A percentile compares a stretch with the other conserved stretches of the same genome.
Conservation (phyloP, 495 filamentous ascomycete genomes). For the Neurospora pannonica region DNA sequence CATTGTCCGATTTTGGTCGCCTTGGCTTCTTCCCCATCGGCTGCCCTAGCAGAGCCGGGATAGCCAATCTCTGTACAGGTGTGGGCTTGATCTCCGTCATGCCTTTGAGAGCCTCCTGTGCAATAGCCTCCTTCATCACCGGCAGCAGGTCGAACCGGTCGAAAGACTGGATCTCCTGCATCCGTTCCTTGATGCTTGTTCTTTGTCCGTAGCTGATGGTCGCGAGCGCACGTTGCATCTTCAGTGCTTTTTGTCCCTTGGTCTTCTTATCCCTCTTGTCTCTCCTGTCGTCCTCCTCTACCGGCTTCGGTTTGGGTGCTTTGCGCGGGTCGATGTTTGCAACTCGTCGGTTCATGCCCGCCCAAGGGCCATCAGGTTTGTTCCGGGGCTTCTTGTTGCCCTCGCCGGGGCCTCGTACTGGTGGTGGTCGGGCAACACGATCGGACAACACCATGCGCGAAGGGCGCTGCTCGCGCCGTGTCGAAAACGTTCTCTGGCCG, state of each 20-base stretch:
- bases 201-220: constrained; percentile 66
- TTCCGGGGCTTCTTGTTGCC: constrained; percentile 26
- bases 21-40: constrained; percentile 2
- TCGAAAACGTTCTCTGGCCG: constrained; percentile 24
- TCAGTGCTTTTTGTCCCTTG: constrained; percentile 62
- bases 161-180: constrained; percentile 65
- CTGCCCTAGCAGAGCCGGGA: constrained; percentile 60
- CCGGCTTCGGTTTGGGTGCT: constrained; percentile 25
- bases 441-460: constrained; percentile 77
- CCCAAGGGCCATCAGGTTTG: constrained; percentile 54
- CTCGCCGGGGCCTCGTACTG: constrained; percentile 23
- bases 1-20: constrained; percentile 2
- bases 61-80: constrained; percentile 78
- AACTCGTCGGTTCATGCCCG: constrained; percentile 66
- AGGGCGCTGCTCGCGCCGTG: constrained; percentile 35
- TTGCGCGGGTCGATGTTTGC: constrained; percentile 40
- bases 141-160: constrained; percentile 68
- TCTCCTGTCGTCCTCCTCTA: constrained; percentile 16
- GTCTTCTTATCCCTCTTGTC: constrained; percentile 22
- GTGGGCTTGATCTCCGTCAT: constrained; percentile 68
- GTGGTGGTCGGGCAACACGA: constrained; percentile 46
- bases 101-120: constrained; percentile 58
- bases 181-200: constrained; percentile 54
- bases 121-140: constrained; percentile 62
- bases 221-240: constrained; percentile 79